A percentile compares a stretch with the other conserved stretches of the same genome.
phyloP scores from a whole-genome alignment of 176 grass and related monocot species.

The Eleusine coracana region DNA sequence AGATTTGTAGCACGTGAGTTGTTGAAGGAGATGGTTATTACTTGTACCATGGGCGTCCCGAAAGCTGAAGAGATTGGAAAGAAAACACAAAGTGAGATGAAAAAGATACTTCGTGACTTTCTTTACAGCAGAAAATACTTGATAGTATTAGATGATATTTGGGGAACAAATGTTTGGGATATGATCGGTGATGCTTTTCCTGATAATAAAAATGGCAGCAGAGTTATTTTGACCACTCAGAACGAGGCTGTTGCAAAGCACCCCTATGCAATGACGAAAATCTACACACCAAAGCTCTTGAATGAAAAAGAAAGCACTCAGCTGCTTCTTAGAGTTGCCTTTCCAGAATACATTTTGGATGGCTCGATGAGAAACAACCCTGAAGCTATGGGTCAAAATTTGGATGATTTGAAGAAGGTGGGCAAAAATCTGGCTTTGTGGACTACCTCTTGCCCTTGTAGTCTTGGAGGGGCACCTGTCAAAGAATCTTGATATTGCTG shows the following conservation, averaged over 20 bases:
- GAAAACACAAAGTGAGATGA: neutral
- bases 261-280: neutral
- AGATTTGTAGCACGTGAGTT: neutral
- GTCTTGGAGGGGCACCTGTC: too few relatives aligned
- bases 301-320: neutral
- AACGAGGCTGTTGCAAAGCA: neutral
- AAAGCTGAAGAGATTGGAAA: too few relatives aligned
- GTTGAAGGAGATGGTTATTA: too few relatives aligned
- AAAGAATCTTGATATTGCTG: too few relatives aligned
- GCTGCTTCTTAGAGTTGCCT: neutral
- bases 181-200: neutral
- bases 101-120: neutral
- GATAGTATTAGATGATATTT: constrained; percentile 18
- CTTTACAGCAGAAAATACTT: neutral
- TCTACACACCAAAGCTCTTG: neutral
- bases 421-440: too few relatives aligned
- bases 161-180: neutral
- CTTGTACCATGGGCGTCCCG: too few relatives aligned
- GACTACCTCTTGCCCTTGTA: too few relatives aligned
- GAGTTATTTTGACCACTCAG: neutral
- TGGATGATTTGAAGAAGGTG: too few relatives aligned
- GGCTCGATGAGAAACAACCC: too few relatives aligned
- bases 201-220: neutral
- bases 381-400: too few relatives aligned
- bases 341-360: neutral